Evolutionary conservation across 2,329 filamentous ascomycete genomes (phyloP), one percentile per base, ranked within the genome.

Genomic region (Ophiocordyceps sinensis): DNA sequence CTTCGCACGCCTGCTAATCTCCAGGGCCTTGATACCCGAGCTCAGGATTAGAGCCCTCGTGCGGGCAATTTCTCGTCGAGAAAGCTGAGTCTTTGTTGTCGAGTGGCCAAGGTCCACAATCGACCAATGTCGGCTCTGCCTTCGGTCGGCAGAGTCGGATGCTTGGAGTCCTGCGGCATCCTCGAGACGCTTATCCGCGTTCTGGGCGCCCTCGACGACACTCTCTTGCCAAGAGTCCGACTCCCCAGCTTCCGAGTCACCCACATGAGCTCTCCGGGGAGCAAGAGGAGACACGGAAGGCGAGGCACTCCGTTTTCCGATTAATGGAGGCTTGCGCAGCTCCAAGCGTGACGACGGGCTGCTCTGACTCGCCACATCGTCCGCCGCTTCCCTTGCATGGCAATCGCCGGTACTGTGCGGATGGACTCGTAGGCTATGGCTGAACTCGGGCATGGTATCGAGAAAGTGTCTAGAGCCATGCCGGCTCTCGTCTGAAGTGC

Each of bases 11-110:
- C 78, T 73, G 26, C 71, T 70, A 41, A 95, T 84, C 53, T 91
- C 85, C 52, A 79, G 79, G 1, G 89, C 88, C 62, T 93, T 94
- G 53, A 95, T 79, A n/a, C 87, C 88, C 0, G 86, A 85, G 47
- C 80, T 83, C 19, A 94, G 67, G 34, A 94, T 74, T 9, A 93
- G 68, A 1, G 85, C 75, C 43, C 78, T 74, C 3, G 88, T 71
- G n/a, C 86, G 79, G 14, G 83, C 82, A 41, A 94, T 73, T 50
- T 95, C 89, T n/a, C 75, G 75, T 50, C 73, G 77, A 10, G 71
- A 78, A 28, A 83, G 48, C 21, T 50, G 52, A 15, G 47, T 44
- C 28, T 57, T 62, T 15, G 63, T 59, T 6, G 57, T 54, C 4
- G 60, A 54, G 4, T 55, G 49, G 28, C 51, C 57, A 40, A 62